Base-by-base conservation (phyloP, 441 rosid species). In the Bruguiera hainesii region DNA sequence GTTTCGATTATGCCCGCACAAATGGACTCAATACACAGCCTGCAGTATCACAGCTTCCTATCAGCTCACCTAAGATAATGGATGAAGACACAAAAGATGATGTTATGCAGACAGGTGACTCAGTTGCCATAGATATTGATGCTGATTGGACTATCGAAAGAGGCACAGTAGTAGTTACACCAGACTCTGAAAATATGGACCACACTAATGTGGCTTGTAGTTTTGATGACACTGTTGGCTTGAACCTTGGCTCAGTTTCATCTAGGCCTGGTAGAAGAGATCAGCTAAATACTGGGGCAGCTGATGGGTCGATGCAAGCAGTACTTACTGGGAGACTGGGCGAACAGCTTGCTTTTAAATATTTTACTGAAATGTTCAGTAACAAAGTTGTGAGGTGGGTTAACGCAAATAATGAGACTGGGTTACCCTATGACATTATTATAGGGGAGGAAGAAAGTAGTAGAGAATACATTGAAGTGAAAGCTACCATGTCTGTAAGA, bases 351-450 rank as follows among this genome's bases (percentile, higher is more conserved):
- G 98, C 98, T 42, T 95, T 82, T 78, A 84, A 82, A 65, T 81
- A 87, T 82, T 86, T 91, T 42, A 51, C 64, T 0, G 68, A 58
- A 71, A 77, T 70, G 48, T 64, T 73, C 15, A 83, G 90, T 33
- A 75, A 72, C 42, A 74, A 69, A 39, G 65, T 63, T 39, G 97
- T 90, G 67, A 85, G 71, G 66, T 91, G 98, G 98, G 87, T 91
- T 48, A 91, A 95, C 52, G 86, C 87, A 72, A 80, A 74, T 23
- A 74, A 67, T 16, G 99, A 91, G 82, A 85, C 94, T 0, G 97
- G 97, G 67, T 77, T 85, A 69, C 99, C 98, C 29, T 95, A 85
- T 50, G 98, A 95, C 80, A 81, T 95, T 56, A 60, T 91, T 56
- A 71, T 90, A 9, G 84, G 76, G 62, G 87, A 87, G 60, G 76